phyloP scores from a whole-genome alignment of 148 eudicot genomes.

The Spergularia marina region DNA sequence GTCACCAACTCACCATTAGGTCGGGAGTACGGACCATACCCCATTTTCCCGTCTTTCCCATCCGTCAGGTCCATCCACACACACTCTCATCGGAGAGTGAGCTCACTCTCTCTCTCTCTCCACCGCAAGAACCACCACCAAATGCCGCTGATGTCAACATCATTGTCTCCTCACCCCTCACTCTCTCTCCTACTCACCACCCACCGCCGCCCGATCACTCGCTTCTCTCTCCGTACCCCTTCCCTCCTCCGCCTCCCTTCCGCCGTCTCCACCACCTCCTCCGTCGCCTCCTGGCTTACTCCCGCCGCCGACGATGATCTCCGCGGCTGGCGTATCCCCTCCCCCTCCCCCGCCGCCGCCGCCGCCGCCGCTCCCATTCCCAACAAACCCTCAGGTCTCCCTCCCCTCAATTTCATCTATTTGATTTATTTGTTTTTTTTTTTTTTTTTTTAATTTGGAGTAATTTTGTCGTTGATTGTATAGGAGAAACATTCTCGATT shows the following conservation, averaged over 20 bases:
- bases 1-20: no score
- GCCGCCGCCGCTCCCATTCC: slow-evolving; percentile 28
- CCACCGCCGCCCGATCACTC: slow-evolving; percentile 10
- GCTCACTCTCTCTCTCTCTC: background rate
- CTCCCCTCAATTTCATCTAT: no score
- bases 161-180: slow-evolving; percentile 16
- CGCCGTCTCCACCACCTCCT: slow-evolving; percentile 27
- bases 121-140: background rate
- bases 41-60: no score
- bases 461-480: no score
- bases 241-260: slow-evolving; percentile 26
- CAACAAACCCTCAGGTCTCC: slow-evolving; percentile 15
- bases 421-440: no score
- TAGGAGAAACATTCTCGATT: no score
- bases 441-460: no score
- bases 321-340: slow-evolving; percentile 66
- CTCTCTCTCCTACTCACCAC: slow-evolving; percentile 27
- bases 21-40: background rate
- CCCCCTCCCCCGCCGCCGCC: slow-evolving; percentile 25
- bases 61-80: no score
- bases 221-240: slow-evolving; percentile 26
- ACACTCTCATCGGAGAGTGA: no score
- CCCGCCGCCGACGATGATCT: slow-evolving; percentile 39
- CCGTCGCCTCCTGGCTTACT: slow-evolving; percentile 43
- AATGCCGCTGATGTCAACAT: slow-evolving; percentile 21